Base-by-base conservation (phyloP, 148 eudicot species). In the Chenopodium album region DNA sequence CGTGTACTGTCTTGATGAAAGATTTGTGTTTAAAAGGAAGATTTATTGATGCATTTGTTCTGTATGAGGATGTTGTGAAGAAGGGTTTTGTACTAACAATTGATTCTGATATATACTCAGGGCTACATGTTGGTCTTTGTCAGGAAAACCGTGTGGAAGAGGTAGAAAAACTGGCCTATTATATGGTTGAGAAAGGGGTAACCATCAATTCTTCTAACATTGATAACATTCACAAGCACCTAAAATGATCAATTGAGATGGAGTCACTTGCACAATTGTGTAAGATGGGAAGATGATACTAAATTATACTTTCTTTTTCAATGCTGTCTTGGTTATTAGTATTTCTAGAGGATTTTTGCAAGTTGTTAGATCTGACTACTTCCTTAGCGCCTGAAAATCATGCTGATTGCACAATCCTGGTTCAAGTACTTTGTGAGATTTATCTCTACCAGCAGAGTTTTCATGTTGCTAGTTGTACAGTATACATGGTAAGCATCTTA, bases 91-190 rank as follows among this genome's bases (percentile, higher is more conserved):
- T 87, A 47, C 10, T 87, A 75, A 75, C 89, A 4, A 84, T 93
- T 32, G 98, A 93, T 84, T 82, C 89, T 50, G 94, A 92, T 80
- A 81, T 90, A 73, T 94, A 83, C 71, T 89, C 90, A 31, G 62
- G 76, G 81, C 84, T 93, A 77, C 83, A 92, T 83, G 91, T 78
- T 78, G 91, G 94, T 56, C 97, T 93, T 67, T 91, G 90, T 82
- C 78, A 78, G 83, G 84, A 85, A 37, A 82, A 80, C 48, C 78
- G 62, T 82, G 70, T 78, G n/a, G 79, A 69, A 2, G 94, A 95
- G 88, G 92, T 90, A 80, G 78, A 75, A 70, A 84, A 85, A 50
- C 73, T 95, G 12, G 89, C 84, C 14, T 60, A 78, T 73, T 32
- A 84, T 6, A 92, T 94, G 93, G 79, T 63, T 56, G 79, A 82